Base-by-base conservation (phyloP, 176 grass and related monocot genomes). In the Poa annua region DNA sequence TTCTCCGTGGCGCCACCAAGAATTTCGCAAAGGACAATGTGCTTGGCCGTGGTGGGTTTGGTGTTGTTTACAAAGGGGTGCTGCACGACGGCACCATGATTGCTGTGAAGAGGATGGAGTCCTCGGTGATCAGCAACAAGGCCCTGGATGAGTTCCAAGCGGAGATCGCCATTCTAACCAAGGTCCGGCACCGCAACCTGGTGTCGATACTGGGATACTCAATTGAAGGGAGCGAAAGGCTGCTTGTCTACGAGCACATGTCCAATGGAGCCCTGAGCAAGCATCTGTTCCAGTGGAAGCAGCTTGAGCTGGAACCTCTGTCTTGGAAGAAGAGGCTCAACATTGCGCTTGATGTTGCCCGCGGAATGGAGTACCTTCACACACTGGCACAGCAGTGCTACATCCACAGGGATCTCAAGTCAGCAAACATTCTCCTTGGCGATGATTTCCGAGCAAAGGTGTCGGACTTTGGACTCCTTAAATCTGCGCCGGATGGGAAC, bases 371-470 rank as follows among this genome's bases (percentile, higher is more conserved):
- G 29, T 99, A 99, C 52, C 85, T 99, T 57, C 96, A 99, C 89
- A 96, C 78, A 47, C 86, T 99, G 35, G 96, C 91, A 6, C 89
- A 92, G 34, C 96, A 96, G 15, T 89, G 79, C 52, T 99, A 93
- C 84, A 99, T 99, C 22, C 96, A 99, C 77, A 96, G 96, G 90
- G 96, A 99, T 90, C 91, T 99, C 42, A 99, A 99, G 68, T 92
- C 92, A 0, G 90, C 96, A 39, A 99, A 99, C 78, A 99, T 99
- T 83, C 91, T 99, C 13, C 81, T 99, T 3, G 91, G 96, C 0
- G 93, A 99, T 54, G 91, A 96, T 80, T 93, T 91, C 78, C 83
- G 96, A 12, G 96, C 96, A 26, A 99, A 99, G 82, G 93, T 99
- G 6, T 86, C 96, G 1, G 96, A 99, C 76, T 99, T 99, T 55